Percentiles rank a stretch among this genome's conserved stretches.
These are phyloP conservation scores for Dactylis glomerata DNA, from an alignment of 176 grass and related monocot genomes.

Conservation along the genomic window DNA sequence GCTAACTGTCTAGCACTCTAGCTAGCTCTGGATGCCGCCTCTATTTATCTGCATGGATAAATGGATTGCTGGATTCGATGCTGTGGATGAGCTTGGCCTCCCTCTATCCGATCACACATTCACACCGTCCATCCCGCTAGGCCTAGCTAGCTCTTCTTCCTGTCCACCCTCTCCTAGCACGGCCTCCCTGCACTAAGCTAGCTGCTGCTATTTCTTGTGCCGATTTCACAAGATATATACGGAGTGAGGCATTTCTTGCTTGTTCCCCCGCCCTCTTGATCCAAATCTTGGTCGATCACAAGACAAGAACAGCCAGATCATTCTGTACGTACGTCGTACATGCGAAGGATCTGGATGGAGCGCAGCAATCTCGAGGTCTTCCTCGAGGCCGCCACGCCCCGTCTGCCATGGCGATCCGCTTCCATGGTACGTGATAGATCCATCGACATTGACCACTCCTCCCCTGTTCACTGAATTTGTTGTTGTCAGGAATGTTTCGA, in stretches of 20 bases:
- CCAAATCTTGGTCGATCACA: neutral
- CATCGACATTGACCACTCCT: neutral
- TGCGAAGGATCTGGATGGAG: neutral
- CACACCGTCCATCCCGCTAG: neutral
- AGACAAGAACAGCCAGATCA: neutral
- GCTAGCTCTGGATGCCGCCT: neutral
- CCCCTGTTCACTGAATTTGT: neutral
- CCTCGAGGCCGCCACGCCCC: conserved; percentile 20
- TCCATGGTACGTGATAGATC: neutral
- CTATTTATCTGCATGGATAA: neutral
- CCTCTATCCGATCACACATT: neutral
- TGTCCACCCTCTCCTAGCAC: too few relatives aligned
- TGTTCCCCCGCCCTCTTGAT: neutral
- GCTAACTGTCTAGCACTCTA: neutral
- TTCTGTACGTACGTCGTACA: neutral
- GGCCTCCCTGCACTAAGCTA: too few relatives aligned
- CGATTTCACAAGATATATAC: too few relatives aligned
- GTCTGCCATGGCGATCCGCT: conserved; percentile 7
- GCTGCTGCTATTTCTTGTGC: too few relatives aligned
- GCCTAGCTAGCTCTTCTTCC: too few relatives aligned
- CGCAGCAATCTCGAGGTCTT: conserved; percentile 27
- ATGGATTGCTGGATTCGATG: conserved; percentile 1
- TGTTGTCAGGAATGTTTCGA: neutral
- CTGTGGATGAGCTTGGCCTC: conserved; percentile 16
- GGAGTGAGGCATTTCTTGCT: too few relatives aligned